Base-by-base conservation (phyloP, 345 rosid species). In the Citrus australasica region DNA sequence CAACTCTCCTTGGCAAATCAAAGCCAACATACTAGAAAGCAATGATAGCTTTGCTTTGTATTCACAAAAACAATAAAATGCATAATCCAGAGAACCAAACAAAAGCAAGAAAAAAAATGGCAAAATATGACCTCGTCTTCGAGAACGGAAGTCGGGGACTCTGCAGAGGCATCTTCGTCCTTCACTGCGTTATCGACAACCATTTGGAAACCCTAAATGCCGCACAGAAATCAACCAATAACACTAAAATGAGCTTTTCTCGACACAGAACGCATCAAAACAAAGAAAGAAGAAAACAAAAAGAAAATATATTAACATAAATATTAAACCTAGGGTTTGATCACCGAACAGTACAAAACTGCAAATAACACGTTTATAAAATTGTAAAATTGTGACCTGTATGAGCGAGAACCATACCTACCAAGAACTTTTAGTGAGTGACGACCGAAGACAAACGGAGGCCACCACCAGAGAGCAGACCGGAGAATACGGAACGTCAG, bases 111-210 rank as follows among this genome's bases (percentile, higher is more conserved):
- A 5, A 9, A 6, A 14, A 7, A 55, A 22, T 17, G 32, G 33
- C 37, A 27, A 78, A 78, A 25, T 21, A 61, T 25, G 60, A 94
- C 98, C 90, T 94, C 96, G 17, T 92, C 97, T 69, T 80, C 90
- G 13, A 95, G 95, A 68, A 95, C 99, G 69, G 99, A 95, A 67
- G 92, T 93, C 63, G 97, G 98, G 16, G 98, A 95, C 66, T 89
- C 94, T 28, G 85, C 93, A 28, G 90, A 67, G 14, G 69, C 86
- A 21, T 80, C 92, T 21, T 82, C 92, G 33, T 71, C 85, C 83
- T 87, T 87, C 81, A 79, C 53, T 71, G 78, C 86, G 9, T 75
- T 64, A 63, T 79, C 83, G 37, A 79, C 53, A 24, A 28, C 80
- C 85, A 84, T 85, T 79, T 70, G 67, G 71, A 60, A 82, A 79